Evolutionary conservation across 23 red algal species (phyloP).

Genomic region (Porphyridium purpureum): DNA sequence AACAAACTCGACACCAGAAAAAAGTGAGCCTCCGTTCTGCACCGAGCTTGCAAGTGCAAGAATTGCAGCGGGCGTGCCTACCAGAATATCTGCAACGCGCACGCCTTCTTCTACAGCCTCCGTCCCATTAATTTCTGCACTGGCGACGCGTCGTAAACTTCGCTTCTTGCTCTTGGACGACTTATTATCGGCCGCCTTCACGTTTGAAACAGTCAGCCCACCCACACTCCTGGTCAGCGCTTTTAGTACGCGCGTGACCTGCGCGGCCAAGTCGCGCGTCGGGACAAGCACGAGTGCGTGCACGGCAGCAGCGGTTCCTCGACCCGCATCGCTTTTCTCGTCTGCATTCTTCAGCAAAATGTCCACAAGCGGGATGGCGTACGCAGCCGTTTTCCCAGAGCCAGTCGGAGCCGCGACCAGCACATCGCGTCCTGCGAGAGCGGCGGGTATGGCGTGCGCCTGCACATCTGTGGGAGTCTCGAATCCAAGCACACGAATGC

Average conservation of each 20-base stretch:
- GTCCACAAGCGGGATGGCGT: slow-evolving; percentile 63
- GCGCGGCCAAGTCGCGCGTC: slow-evolving; percentile 80
- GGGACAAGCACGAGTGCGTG: slow-evolving; percentile 71
- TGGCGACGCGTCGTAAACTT: too few relatives aligned
- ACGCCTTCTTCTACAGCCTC: background rate
- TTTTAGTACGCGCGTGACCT: slow-evolving; percentile 41
- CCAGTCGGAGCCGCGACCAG: slow-evolving; percentile 80
- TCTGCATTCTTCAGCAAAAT: too few relatives aligned
- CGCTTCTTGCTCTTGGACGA: too few relatives aligned
- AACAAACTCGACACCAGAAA: slow-evolving; percentile 34
- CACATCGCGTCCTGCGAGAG: slow-evolving; percentile 57
- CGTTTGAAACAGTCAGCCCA: slow-evolving; percentile 19
- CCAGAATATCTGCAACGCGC: slow-evolving; percentile 29
- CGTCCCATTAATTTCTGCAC: too few relatives aligned
- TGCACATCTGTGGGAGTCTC: slow-evolving; percentile 71
- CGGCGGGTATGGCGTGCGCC: slow-evolving; percentile 45
- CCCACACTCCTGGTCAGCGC: slow-evolving; percentile 30
- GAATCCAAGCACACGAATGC: slow-evolving; percentile 33
- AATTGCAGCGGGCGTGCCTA: slow-evolving; percentile 68
- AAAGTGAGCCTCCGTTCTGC: background rate
- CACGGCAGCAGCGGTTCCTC: slow-evolving; percentile 1
- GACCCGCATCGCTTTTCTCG: too few relatives aligned
- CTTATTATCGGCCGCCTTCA: too few relatives aligned
- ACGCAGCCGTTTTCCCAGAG: slow-evolving; percentile 88
- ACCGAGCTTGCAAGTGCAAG: background rate